phyloP scores from a whole-genome alignment of 2,329 filamentous ascomycete genomes.

The Aspergillus sp. region DNA sequence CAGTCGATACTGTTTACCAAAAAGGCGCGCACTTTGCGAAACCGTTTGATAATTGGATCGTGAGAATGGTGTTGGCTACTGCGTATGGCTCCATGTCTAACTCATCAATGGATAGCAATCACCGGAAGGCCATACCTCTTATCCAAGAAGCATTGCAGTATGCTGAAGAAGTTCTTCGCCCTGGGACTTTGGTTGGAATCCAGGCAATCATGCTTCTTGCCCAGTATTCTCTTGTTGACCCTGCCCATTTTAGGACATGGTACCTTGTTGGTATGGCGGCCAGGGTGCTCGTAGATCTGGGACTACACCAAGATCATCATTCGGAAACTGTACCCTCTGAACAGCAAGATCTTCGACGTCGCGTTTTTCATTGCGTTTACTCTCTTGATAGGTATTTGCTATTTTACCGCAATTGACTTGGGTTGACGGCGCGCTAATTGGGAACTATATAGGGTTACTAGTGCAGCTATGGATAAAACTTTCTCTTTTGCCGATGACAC shows the following conservation, averaged over 20 bases:
- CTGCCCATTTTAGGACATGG: slow-evolving; percentile 90
- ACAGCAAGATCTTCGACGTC: slow-evolving; percentile 73
- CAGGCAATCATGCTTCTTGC: slow-evolving; percentile 84
- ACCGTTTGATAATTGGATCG: slow-evolving; percentile 75
- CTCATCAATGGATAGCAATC: slow-evolving; percentile 62
- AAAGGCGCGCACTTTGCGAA: slow-evolving; percentile 62
- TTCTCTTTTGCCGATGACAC: slow-evolving; percentile 95
- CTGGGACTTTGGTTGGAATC: slow-evolving; percentile 80
- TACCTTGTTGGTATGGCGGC: slow-evolving; percentile 88
- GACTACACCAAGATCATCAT: slow-evolving; percentile 88
- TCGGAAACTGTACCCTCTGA: slow-evolving; percentile 65
- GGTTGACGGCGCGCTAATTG: neutral
- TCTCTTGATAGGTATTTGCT: slow-evolving; percentile 72
- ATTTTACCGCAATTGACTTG: neutral
- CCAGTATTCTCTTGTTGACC: slow-evolving; percentile 86
- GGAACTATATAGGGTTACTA: slow-evolving; percentile 66
- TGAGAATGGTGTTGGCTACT: slow-evolving; percentile 88
- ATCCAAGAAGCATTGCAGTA: slow-evolving; percentile 69
- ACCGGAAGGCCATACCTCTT: slow-evolving; percentile 60
- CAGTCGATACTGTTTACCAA: slow-evolving; percentile 79
- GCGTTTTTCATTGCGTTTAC: slow-evolving; percentile 89
- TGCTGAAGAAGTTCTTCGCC: slow-evolving; percentile 79
- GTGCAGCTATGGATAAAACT: slow-evolving; percentile 79
- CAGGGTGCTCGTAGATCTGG: slow-evolving; percentile 82
- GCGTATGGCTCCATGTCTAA: slow-evolving; percentile 73